phyloP scores from a whole-genome alignment of 441 rosid species.

The Adansonia rubrostipa region DNA sequence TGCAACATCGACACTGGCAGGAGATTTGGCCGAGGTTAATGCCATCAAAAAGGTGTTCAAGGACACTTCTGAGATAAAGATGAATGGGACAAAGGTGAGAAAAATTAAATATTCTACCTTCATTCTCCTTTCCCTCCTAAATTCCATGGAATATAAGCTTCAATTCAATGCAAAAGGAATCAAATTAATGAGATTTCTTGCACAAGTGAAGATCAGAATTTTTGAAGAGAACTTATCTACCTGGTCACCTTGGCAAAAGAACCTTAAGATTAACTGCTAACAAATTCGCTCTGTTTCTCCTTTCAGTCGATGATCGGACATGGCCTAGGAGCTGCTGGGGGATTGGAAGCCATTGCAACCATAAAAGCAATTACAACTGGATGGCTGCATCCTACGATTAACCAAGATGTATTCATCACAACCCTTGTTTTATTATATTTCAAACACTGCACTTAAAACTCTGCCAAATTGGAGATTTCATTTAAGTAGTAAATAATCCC shows the following conservation, averaged over 20 bases:
- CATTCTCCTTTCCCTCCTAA: background rate
- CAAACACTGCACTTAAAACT: too few species aligned
- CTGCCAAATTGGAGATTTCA: too few species aligned
- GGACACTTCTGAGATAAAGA: slow-evolving; percentile 67
- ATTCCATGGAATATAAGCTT: background rate
- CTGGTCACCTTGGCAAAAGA: background rate
- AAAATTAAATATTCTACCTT: background rate
- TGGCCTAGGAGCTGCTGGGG: slow-evolving; percentile 75
- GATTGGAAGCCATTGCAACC: slow-evolving; percentile 68
- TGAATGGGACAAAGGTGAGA: slow-evolving; percentile 73
- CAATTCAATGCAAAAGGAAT: background rate
- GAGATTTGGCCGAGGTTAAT: slow-evolving; percentile 74
- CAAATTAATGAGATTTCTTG: too few species aligned
- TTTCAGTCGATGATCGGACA: slow-evolving; percentile 69
- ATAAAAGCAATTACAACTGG: slow-evolving; percentile 75
- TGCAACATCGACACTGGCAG: slow-evolving; percentile 76
- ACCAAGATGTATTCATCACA: slow-evolving; percentile 55
- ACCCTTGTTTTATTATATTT: too few species aligned
- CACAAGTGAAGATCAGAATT: background rate
- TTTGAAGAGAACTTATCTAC: background rate
- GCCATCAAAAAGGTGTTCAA: slow-evolving; percentile 67
- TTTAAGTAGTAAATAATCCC: too few species aligned
- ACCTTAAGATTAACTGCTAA: background rate
- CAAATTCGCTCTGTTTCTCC: background rate
- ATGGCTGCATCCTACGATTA: slow-evolving; percentile 72